A percentile compares a stretch with the other conserved stretches of the same genome.
Conservation (phyloP, 2,329 filamentous ascomycete species). For the Trichophyton verrucosum region DNA sequence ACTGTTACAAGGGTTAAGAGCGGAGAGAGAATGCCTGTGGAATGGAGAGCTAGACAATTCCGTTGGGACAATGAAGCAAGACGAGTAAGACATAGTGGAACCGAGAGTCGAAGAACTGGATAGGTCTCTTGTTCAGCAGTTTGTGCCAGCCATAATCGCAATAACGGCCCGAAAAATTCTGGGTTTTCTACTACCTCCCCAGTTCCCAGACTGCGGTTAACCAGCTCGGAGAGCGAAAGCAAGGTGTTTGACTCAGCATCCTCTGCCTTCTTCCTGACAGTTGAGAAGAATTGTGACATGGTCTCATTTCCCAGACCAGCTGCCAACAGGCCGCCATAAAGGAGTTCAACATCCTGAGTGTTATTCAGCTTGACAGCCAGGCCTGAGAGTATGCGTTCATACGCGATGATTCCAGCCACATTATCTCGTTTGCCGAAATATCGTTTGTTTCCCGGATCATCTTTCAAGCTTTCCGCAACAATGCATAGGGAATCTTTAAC, state of each 20-base stretch:
- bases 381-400: conserved; percentile 59
- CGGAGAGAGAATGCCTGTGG: conserved; percentile 56
- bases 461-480: conserved; percentile 60
- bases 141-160: conserved; percentile 44
- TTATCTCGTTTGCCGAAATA: conserved; percentile 71
- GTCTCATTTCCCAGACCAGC: conserved; percentile 70
- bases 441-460: conserved; percentile 72
- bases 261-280: conserved; percentile 22
- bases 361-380: conserved; percentile 46
- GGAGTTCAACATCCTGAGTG: conserved; percentile 44
- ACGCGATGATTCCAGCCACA: conserved; percentile 62
- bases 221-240: conserved; percentile 12
- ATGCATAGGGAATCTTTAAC: conserved; percentile 47
- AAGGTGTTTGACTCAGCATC: conserved; percentile 11
- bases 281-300: conserved; percentile 54
- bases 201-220: conserved; percentile 28
- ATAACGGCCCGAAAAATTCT: conserved; percentile 28
- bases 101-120: conserved; percentile 37
- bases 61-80: conserved; percentile 51
- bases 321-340: conserved; percentile 71
- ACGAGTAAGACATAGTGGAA: conserved; percentile 51
- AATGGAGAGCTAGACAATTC: conserved; percentile 60
- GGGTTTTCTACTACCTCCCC: conserved; percentile 33
- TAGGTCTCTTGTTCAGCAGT: conserved; percentile 42
- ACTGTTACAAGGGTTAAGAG: conserved; percentile 53